Evolutionary conservation across 2,329 filamentous ascomycete genomes (phyloP).

Genomic region (Ascochyta fabae): DNA sequence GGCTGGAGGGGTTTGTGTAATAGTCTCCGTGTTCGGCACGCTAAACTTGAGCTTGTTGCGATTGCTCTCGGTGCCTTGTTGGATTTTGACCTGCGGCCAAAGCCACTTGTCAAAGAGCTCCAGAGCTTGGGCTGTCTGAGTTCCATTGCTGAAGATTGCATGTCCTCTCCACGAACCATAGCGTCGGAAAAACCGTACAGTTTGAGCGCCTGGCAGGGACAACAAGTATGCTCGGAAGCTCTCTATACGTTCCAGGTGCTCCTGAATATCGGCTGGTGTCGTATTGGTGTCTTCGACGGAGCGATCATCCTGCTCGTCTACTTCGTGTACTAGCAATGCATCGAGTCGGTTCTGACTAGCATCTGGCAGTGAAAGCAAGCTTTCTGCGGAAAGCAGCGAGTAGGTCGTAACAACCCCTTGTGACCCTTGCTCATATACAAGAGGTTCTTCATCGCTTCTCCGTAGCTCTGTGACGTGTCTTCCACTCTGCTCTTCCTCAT

Average conservation of each 20-base stretch:
- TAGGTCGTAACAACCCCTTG: background rate
- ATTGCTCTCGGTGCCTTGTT: constrained; percentile 17
- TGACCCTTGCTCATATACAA: background rate
- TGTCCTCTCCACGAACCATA: constrained; percentile 32
- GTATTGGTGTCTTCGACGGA: constrained; percentile 14
- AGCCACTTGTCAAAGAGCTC: constrained; percentile 21
- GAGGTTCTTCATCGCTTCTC: background rate
- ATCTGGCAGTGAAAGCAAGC: constrained; percentile 36
- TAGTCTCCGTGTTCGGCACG: constrained; percentile 7
- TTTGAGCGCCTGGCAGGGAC: constrained; percentile 26
- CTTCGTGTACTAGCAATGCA: constrained; percentile 17
- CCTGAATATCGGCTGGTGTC: constrained; percentile 15
- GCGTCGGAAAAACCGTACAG: constrained; percentile 28
- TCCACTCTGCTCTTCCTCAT: constrained; percentile 5
- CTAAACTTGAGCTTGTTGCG: constrained; percentile 30
- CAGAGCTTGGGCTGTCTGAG: constrained; percentile 22
- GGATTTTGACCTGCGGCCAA: constrained; percentile 26
- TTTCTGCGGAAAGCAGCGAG: constrained; percentile 30
- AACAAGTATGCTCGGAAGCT: constrained; percentile 26
- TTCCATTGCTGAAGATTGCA: constrained; percentile 24
- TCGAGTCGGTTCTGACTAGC: constrained; percentile 30
- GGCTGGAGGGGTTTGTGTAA: background rate
- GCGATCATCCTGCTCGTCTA: background rate
- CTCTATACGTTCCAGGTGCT: constrained; percentile 24
- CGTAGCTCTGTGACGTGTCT: background rate